Base-by-base conservation (phyloP, 129 eudicot genomes). In the Tagetes erecta region DNA sequence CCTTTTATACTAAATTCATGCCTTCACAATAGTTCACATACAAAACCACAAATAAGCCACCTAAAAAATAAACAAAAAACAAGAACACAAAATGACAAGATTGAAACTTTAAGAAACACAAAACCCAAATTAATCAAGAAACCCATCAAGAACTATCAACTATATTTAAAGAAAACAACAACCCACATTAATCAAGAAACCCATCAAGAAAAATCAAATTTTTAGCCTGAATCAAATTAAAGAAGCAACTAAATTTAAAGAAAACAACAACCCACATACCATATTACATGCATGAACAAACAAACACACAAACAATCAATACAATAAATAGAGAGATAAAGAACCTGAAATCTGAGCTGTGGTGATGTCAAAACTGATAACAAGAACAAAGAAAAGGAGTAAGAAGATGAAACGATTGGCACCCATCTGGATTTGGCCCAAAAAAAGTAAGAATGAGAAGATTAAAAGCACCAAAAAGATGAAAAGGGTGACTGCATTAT, bases 331-430 rank as follows among this genome's bases (percentile, higher is more conserved):
- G 8, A 68, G 53, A 68, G 65, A 5, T 64, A 67, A 44, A 34
- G 31, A 45, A 91, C 97, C 97, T 91, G 97, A 91, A 79, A 83
- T 78, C 81, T 87, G 97, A 76, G 97, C 89, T 50, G 77, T 62
- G 78, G 71, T 34, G 81, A 50, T 42, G 70, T 84, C 80, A 64
- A 84, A 80, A 64, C 76, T 78, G 46, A 87, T 45, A 73, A 70
- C 55, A 76, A 64, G 52, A 58, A 80, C 55, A 42, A 64, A 47
- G 71, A 85, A 45, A 36, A 80, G 52, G 72, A 82, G 58, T 11
- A 76, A 50, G 42, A 80, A 75, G 45, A 71, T 8, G 44, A 72
- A 42, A 73, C 62, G 30, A 49, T 75, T 64, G 75, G 57, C 60
- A 80, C 79, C 86, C 97, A 88, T 88, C 71, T 77, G 68, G 69